Conservation (phyloP, 2,329 filamentous ascomycete species). For the Pezizomycotina sp. region DNA sequence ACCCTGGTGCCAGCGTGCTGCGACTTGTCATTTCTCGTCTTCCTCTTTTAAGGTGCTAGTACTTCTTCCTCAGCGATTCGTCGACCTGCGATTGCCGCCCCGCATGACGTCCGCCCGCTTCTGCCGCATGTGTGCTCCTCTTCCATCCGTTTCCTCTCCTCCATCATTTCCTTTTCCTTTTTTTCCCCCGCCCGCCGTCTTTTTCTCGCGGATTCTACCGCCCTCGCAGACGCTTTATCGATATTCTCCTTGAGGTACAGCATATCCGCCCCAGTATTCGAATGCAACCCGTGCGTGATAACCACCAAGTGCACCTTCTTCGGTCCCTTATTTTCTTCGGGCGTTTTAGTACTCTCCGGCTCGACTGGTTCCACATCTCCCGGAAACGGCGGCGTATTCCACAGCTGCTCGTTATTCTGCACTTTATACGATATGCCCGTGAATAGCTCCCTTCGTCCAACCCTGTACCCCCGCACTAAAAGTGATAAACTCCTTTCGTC, state of each 20-base stretch:
- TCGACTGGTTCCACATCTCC: conserved; percentile 33
- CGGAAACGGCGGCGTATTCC: conserved; percentile 80
- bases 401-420: conserved; percentile 75
- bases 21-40: no score
- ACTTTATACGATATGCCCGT: conserved; percentile 60
- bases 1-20: conserved; percentile 6
- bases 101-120: conserved; percentile 6
- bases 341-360: conserved; percentile 14
- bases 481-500: conserved; percentile 73
- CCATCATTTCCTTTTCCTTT: conserved; percentile 34
- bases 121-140: conserved; percentile 10
- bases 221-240: conserved; percentile 61
- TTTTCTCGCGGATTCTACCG: conserved; percentile 44
- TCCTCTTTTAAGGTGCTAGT: conserved; percentile 16
- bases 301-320: conserved; percentile 83
- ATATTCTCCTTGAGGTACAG: conserved; percentile 95
- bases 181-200: conserved; percentile 34
- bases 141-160: conserved; percentile 24
- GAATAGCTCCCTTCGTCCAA: no score
- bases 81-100: conserved; percentile 9
- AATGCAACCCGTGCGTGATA: conserved; percentile 85
- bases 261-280: conserved; percentile 93
- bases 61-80: conserved; percentile 19
- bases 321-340: conserved; percentile 36
- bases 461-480: no score